Evolutionary conservation across 2,329 filamentous ascomycete species (phyloP).

Genomic region (Aspergillus nomiae): DNA sequence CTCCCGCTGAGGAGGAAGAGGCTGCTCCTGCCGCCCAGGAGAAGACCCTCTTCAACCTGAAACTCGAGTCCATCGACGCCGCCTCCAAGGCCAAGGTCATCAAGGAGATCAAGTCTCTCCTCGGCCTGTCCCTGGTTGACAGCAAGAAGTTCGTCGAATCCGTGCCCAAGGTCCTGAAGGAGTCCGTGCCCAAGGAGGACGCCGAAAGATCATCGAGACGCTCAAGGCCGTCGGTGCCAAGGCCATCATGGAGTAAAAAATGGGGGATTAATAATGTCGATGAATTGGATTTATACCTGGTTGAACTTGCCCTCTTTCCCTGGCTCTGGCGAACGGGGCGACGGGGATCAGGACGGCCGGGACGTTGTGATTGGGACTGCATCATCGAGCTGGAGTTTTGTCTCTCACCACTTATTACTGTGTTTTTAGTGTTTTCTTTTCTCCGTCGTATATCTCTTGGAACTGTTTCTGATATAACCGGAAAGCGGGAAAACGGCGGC

Average conservation of each 20-base stretch:
- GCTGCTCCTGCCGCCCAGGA: slow-evolving; percentile 85
- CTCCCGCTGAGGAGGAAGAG: slow-evolving; percentile 72
- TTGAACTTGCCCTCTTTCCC: slow-evolving; percentile 6
- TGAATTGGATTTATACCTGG: slow-evolving; percentile 12
- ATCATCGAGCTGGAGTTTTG: slow-evolving; percentile 27
- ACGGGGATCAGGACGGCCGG: slow-evolving; percentile 13
- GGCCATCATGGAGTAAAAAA: slow-evolving; percentile 85
- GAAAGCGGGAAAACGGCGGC: slow-evolving; percentile 30
- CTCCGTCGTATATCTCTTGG: slow-evolving; percentile 24
- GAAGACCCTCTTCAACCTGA: slow-evolving; percentile 97
- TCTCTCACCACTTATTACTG: slow-evolving; percentile 18
- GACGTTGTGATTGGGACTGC: slow-evolving; percentile 25
- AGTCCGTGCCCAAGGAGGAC: slow-evolving; percentile 97
- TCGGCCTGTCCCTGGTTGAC: slow-evolving; percentile 94
- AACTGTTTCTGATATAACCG: slow-evolving; percentile 23
- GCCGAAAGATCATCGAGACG: slow-evolving; percentile 96
- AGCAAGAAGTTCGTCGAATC: slow-evolving; percentile 99
- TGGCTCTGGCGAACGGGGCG: slow-evolving; percentile 8
- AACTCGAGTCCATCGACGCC: slow-evolving; percentile 87
- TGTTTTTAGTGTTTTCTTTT: slow-evolving; percentile 21
- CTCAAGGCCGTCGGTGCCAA: slow-evolving; percentile 92
- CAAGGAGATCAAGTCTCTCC: slow-evolving; percentile 97
- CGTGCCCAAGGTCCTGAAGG: slow-evolving; percentile 98
- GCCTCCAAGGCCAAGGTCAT: slow-evolving; percentile 96
- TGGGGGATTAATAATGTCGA: slow-evolving; percentile 10